Conservation (phyloP, 169 alveolate species). For the Eimeria brunetti region DNA sequence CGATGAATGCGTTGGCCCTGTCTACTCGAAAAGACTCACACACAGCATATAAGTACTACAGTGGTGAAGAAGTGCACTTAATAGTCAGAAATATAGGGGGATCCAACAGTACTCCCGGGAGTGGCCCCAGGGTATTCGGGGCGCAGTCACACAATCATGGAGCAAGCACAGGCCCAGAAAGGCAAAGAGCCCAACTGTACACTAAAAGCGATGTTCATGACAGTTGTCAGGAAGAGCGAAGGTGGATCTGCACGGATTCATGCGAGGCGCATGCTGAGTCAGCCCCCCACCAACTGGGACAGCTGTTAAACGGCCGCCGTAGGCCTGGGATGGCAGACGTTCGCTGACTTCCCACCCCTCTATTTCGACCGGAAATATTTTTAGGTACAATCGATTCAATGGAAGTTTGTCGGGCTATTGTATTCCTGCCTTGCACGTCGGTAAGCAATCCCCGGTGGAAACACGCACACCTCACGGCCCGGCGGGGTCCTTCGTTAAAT, state of each 20-base stretch:
- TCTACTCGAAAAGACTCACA: constrained; percentile 19
- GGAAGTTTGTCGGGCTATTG: neutral
- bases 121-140: constrained; percentile 40
- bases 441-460: neutral
- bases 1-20: neutral
- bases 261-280: constrained; percentile 53
- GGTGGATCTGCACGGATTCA: constrained; percentile 21
- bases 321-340: constrained; percentile 6
- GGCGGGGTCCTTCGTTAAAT: neutral
- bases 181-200: constrained; percentile 28
- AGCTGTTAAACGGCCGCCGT: constrained; percentile 22
- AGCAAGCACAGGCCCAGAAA: constrained; percentile 40
- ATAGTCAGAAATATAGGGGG: constrained; percentile 11
- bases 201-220: neutral
- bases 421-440: neutral
- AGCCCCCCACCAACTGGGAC: constrained; percentile 68
- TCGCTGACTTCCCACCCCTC: neutral
- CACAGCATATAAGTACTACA: neutral
- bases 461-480: neutral
- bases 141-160: constrained; percentile 38
- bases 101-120: constrained; percentile 12
- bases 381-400: neutral
- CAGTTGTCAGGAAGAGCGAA: constrained; percentile 61
- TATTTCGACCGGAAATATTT: neutral
- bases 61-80: constrained; percentile 16